Base-by-base conservation (phyloP, 1,284 basidiomycete species). In the Austroboletus niveus region DNA sequence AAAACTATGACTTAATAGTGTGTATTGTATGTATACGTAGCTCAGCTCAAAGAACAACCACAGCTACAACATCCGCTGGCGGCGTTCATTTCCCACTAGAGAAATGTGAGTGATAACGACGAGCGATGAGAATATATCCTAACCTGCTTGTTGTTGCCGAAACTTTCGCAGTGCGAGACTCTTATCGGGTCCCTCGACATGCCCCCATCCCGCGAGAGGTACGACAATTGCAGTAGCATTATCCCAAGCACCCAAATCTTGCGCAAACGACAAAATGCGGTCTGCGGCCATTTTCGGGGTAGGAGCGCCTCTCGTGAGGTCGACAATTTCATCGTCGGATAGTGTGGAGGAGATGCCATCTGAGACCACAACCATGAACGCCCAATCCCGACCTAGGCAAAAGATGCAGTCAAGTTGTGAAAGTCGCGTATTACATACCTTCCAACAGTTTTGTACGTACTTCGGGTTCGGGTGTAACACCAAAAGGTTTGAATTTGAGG, bases 401-500 rank as follows among this genome's bases (percentile, higher is more conserved):
- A 31, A 42, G 53, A 42, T 42, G 55, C 11, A 36, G 39, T 53
- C 45, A 38, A 38, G 43, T 29, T 46, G 27, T 31, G 42, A 53
- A 48, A 34, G 9, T 35, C 9, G 47, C 14, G 6, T 15, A 35
- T 38, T 17, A 41, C 72, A 56, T 49, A 89, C 92, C 90, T 59
- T 87, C 75, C 12, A 98, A 70, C 2, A 98, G 74, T 61, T 85
- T 86, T 30, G 86, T 84, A 47, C 82, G 77, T n/a, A 98, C 84
- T 66, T 98, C 92, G 4, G 97, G 96, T 69, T 99, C 96, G 30
- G 91, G 89, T 1, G 96, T 98, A 5, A 99, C 91, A 0, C 94
- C 95, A 54, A 88, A 88, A 31, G 80, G 82, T 68, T 98, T 98
- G 76, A 84, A 98, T 55, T 85, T 82, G 32, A 93, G 80, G 65